A percentile compares a stretch with the other conserved stretches of the same genome.
phyloP scores from a whole-genome alignment of 2,329 filamentous ascomycete genomes.

The Fusarium devonianum region DNA sequence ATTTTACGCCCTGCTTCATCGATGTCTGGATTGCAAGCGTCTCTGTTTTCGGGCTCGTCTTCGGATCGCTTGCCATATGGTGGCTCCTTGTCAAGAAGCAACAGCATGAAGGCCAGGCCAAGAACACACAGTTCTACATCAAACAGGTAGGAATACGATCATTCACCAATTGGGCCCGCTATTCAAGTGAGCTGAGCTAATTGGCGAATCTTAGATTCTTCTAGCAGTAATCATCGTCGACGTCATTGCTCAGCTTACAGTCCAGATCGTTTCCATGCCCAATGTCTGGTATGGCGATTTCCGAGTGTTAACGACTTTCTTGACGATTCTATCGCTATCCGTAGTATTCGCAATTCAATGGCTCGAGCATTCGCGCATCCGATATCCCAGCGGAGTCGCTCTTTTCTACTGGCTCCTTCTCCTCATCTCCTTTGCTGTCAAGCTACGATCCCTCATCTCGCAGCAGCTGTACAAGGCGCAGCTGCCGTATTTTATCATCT shows the following conservation, averaged over 20 bases:
- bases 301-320: constrained; percentile 80
- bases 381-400: constrained; percentile 86
- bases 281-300: constrained; percentile 81
- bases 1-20: constrained; percentile 97
- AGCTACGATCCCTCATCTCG: constrained; percentile 84
- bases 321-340: constrained; percentile 74
- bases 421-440: constrained; percentile 78
- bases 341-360: constrained; percentile 85
- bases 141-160: constrained; percentile 79
- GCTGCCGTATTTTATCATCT: constrained; percentile 78
- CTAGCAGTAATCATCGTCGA: constrained; percentile 73
- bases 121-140: constrained; percentile 91
- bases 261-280: constrained; percentile 76
- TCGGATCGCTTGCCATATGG: constrained; percentile 80
- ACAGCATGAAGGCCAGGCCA: constrained; percentile 67
- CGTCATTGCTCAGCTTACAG: constrained; percentile 72
- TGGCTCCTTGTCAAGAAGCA: constrained; percentile 76
- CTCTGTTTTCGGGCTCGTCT: constrained; percentile 78
- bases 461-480: constrained; percentile 73
- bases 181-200: constrained; percentile 20
- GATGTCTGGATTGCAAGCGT: constrained; percentile 87
- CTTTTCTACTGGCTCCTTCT: constrained; percentile 93
- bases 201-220: constrained; percentile 53
- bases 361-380: constrained; percentile 81
- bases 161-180: background rate